These are phyloP conservation scores for Pseudonectria foliicola DNA, from an alignment of 2,329 filamentous ascomycete species.

Conservation along the genomic window DNA sequence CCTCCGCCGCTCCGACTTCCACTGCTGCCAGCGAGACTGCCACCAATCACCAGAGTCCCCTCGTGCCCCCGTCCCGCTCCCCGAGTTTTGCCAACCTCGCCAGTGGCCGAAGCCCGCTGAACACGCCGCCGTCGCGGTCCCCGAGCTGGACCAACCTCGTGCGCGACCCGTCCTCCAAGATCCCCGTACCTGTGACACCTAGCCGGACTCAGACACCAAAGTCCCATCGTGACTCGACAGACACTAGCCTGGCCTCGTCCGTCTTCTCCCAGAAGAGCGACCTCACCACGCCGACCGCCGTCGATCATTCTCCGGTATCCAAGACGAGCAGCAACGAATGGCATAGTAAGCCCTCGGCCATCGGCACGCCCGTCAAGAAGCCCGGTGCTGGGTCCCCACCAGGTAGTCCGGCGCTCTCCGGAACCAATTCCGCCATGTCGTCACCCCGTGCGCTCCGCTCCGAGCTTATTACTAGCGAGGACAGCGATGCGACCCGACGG, in stretches of 20 bases:
- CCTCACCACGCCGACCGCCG: constrained; percentile 24
- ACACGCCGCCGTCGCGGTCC: no score
- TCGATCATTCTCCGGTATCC: constrained; percentile 8
- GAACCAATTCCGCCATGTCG: constrained; percentile 25
- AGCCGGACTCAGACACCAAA: constrained; percentile 30
- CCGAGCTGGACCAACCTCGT: constrained; percentile 25
- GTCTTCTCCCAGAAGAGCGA: constrained; percentile 31
- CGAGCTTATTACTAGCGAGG: constrained; percentile 11
- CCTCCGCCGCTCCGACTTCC: constrained; percentile 10
- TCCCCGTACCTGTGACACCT: constrained; percentile 33
- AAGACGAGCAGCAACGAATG: constrained; percentile 12
- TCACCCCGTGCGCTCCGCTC: constrained; percentile 22
- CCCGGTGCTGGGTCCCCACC: no score
- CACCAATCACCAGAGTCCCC: constrained; percentile 7
- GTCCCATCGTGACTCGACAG: constrained; percentile 30
- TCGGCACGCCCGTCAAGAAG: no score
- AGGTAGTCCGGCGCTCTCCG: constrained; percentile 18
- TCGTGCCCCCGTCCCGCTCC: constrained; percentile 13
- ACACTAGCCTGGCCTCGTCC: constrained; percentile 37
- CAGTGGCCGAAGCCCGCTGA: no score
- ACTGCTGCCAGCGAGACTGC: constrained; percentile 6
- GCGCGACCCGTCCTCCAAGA: constrained; percentile 30
- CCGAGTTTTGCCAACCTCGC: constrained; percentile 19
- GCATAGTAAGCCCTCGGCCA: constrained; percentile 6
- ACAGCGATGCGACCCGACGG: constrained; percentile 11